Percentiles rank a stretch among this genome's conserved stretches.
These are phyloP conservation scores for Penicillium odoratum DNA, from an alignment of 495 filamentous ascomycete species.

Conservation along the genomic window DNA sequence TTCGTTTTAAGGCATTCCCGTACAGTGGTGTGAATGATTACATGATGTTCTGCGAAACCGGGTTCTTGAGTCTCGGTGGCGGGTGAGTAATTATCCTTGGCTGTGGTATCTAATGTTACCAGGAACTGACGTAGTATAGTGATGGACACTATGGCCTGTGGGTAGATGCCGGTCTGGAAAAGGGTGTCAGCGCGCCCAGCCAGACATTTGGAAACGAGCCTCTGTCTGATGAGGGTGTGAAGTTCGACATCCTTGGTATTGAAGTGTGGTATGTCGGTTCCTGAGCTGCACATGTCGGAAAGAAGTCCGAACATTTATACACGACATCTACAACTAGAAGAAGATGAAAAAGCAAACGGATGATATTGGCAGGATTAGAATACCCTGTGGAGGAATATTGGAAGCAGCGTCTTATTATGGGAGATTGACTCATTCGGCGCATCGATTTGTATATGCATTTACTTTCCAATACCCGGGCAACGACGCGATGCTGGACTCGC, in stretches of 20 bases:
- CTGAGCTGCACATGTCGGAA: constrained; percentile 18
- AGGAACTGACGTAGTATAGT: constrained; percentile 35
- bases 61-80: constrained; percentile 83
- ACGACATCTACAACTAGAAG: background rate
- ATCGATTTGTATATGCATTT: constrained; percentile 13
- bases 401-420: constrained; percentile 8
- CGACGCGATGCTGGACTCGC: constrained; percentile 5
- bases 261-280: constrained; percentile 83
- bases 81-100: constrained; percentile 49
- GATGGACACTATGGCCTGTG: constrained; percentile 92
- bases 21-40: constrained; percentile 97
- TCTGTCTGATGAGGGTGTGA: constrained; percentile 89
- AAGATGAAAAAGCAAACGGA: background rate
- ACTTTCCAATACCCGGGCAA: constrained; percentile 21
- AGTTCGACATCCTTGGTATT: constrained; percentile 88
- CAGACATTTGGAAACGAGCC: constrained; percentile 95
- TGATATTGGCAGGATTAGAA: background rate
- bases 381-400: constrained; percentile 3
- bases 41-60: constrained; percentile 86
- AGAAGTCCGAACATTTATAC: background rate
- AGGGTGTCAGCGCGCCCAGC: constrained; percentile 75
- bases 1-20: constrained; percentile 95
- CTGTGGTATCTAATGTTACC: background rate
- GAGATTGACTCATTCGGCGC: constrained; percentile 7
- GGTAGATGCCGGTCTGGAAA: constrained; percentile 86